Percentiles rank a stretch among this genome's conserved stretches.
Evolutionary conservation across 768 basidiomycete species (phyloP).

Genomic region (Kwoniella mangroviensis): DNA sequence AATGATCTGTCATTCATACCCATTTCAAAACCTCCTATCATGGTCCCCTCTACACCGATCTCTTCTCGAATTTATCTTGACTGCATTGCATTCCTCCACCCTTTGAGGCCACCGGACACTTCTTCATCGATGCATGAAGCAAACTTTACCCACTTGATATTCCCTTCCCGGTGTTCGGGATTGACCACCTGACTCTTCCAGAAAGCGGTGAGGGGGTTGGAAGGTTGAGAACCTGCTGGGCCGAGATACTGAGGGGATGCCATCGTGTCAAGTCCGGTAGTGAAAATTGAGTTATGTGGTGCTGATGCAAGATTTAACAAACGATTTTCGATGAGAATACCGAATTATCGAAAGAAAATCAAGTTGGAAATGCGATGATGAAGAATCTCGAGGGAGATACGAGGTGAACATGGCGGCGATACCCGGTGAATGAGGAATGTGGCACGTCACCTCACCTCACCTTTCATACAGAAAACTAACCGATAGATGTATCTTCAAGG

Average conservation of each 20-base stretch:
- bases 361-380: background rate
- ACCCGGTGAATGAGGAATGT: slow-evolving; percentile 9
- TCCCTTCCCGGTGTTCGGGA: slow-evolving; percentile 33
- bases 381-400: background rate
- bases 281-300: too few relatives aligned
- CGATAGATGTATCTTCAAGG: too few relatives aligned
- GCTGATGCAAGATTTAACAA: too few relatives aligned
- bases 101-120: too few relatives aligned
- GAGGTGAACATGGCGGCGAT: background rate
- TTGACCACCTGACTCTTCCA: slow-evolving; percentile 35
- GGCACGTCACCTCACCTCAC: background rate
- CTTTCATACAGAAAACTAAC: too few relatives aligned
- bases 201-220: slow-evolving; percentile 27
- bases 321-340: too few relatives aligned
- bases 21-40: too few relatives aligned
- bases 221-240: slow-evolving; percentile 25
- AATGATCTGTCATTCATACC: too few relatives aligned
- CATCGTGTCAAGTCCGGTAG: background rate
- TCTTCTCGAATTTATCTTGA: too few relatives aligned
- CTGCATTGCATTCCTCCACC: too few relatives aligned
- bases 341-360: background rate
- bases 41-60: too few relatives aligned
- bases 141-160: slow-evolving; percentile 31
- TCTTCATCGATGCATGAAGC: background rate
- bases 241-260: slow-evolving; percentile 29